phyloP scores from a whole-genome alignment of 2,329 filamentous ascomycete species.

The Paracoccidioides lutzii region DNA sequence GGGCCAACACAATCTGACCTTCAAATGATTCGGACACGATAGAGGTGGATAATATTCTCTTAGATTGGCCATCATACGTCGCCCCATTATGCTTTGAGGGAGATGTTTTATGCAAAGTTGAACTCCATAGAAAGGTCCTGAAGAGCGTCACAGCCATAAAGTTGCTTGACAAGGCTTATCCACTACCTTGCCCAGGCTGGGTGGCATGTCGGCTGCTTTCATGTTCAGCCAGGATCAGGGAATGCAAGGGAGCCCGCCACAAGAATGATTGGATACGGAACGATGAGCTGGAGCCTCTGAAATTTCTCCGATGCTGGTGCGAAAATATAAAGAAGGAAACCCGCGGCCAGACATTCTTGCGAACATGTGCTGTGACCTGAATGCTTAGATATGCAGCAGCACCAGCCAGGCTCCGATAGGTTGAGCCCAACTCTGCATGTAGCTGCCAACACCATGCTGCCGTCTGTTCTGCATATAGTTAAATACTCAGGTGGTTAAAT shows the following conservation, averaged over 20 bases:
- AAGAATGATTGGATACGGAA: not conserved
- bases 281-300: not conserved
- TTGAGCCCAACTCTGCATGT: too few species aligned
- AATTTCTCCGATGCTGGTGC: not conserved
- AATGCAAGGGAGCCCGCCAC: not conserved
- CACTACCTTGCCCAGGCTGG: not conserved
- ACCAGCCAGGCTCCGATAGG: not conserved
- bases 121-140: not conserved
- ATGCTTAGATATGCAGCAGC: not conserved
- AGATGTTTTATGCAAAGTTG: not conserved
- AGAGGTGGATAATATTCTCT: not conserved
- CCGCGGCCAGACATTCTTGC: not conserved
- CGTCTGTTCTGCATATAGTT: not conserved
- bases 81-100: slow-evolving; percentile 1
- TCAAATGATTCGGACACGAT: not conserved
- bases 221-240: not conserved
- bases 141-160: not conserved
- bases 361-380: not conserved
- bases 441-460: not conserved
- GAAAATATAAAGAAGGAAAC: not conserved
- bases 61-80: not conserved
- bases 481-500: not conserved
- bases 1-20: not conserved
- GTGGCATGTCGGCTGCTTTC: not conserved
- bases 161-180: not conserved